These are phyloP conservation scores for Micromonas pusilla DNA, from an alignment of 139 green algal species.

Conservation along the genomic window DNA sequence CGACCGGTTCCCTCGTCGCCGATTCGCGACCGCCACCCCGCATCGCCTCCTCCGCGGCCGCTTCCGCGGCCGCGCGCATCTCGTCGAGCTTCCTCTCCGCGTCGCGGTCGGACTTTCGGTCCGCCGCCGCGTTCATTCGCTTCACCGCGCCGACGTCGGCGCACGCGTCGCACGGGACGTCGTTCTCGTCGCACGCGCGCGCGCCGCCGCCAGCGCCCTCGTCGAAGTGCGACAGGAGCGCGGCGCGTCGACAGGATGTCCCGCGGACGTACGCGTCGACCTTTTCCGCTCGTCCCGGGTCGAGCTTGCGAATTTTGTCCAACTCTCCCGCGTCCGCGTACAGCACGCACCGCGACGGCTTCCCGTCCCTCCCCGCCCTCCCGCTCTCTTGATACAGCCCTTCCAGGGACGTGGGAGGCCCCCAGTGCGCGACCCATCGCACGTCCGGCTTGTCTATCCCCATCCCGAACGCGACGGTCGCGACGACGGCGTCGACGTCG, in stretches of 20 bases:
- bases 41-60: background rate
- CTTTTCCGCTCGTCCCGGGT: background rate
- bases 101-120: background rate
- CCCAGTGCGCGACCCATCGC: constrained; percentile 82
- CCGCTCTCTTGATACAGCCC: constrained; percentile 7
- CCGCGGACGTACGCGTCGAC: background rate
- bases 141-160: background rate
- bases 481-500: constrained; percentile 34
- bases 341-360: background rate
- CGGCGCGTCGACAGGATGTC: constrained; percentile 2
- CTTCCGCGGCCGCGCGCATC: background rate
- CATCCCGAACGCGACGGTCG: constrained; percentile 90
- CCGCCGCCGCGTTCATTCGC: no score
- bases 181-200: background rate
- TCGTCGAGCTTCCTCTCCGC: background rate
- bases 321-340: background rate
- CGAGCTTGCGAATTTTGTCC: background rate
- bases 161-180: constrained; percentile 11
- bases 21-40: background rate
- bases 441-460: constrained; percentile 77
- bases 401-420: background rate
- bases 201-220: background rate
- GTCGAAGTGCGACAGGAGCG: background rate
- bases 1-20: no score
- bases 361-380: constrained; percentile 12